Percentiles rank a stretch among this genome's conserved stretches.
phyloP scores from a whole-genome alignment of 2,329 filamentous ascomycete species.

The Curvularia spicifera region DNA sequence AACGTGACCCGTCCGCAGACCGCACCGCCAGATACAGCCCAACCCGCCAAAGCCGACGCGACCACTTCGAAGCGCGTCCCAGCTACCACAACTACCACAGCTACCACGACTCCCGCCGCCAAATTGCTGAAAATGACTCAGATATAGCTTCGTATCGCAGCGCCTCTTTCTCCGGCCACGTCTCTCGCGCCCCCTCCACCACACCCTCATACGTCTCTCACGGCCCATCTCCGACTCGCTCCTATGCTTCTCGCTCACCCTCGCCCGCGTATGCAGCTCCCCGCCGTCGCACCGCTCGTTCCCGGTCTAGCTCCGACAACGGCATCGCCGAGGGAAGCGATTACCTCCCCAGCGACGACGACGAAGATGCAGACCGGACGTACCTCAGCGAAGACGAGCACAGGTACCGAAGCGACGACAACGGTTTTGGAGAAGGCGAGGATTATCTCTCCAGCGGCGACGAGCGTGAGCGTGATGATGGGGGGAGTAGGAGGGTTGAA shows the following conservation, averaged over 20 bases:
- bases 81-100: neutral
- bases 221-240: neutral
- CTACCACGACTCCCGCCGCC: neutral
- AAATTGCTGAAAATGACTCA: neutral
- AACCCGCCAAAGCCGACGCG: neutral
- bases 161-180: neutral
- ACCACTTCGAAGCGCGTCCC: neutral
- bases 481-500: neutral
- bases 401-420: neutral
- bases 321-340: conserved; percentile 3
- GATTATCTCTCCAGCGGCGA: conserved; percentile 2
- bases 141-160: conserved; percentile 14
- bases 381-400: neutral
- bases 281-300: neutral
- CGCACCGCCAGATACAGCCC: neutral
- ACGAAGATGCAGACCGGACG: conserved; percentile 1
- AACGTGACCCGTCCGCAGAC: neutral
- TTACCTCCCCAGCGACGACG: conserved; percentile 4
- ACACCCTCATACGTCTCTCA: neutral
- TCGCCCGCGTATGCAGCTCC: neutral
- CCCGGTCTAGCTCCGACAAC: neutral
- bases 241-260: neutral
- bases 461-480: neutral
- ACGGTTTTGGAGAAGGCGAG: neutral
- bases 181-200: neutral